phyloP scores from a whole-genome alignment of 768 basidiomycete species.

The Mycena venus region DNA sequence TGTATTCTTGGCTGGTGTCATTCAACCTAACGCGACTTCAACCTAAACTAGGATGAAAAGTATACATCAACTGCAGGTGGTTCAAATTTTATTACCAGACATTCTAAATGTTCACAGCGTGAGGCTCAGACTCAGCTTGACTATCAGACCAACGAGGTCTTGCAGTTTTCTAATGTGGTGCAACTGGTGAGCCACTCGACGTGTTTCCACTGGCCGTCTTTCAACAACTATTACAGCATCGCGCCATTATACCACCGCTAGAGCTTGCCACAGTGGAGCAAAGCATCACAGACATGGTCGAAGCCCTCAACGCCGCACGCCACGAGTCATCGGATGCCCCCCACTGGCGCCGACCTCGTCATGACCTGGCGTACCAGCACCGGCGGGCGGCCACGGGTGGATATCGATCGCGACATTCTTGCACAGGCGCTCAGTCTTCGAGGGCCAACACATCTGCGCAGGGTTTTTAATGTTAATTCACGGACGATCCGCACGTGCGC shows the following conservation, averaged over 20 bases:
- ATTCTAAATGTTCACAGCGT: no score
- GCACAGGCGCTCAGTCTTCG: conserved; percentile 40
- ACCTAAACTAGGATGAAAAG: no score
- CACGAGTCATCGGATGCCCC: conserved; percentile 29
- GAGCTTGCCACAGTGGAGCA: conserved; percentile 32
- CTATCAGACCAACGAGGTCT: neutral
- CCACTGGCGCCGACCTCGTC: neutral
- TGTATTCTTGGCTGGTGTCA: no score
- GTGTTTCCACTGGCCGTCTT: no score
- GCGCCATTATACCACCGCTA: neutral
- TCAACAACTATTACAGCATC: conserved; percentile 16
- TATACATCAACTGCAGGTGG: no score
- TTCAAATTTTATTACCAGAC: no score
- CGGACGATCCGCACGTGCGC: conserved; percentile 28
- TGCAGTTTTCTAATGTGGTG: neutral
- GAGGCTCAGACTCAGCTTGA: conserved; percentile 11
- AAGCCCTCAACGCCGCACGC: conserved; percentile 24
- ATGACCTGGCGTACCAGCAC: conserved; percentile 8
- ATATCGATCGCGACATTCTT: conserved; percentile 38
- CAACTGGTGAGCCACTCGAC: neutral
- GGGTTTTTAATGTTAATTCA: neutral
- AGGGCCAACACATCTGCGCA: neutral
- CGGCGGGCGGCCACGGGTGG: conserved; percentile 31
- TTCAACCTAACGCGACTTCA: no score
- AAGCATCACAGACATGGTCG: conserved; percentile 30